These are phyloP conservation scores for Lyophyllum semitale DNA, from an alignment of 768 basidiomycete species.

Conservation along the genomic window DNA sequence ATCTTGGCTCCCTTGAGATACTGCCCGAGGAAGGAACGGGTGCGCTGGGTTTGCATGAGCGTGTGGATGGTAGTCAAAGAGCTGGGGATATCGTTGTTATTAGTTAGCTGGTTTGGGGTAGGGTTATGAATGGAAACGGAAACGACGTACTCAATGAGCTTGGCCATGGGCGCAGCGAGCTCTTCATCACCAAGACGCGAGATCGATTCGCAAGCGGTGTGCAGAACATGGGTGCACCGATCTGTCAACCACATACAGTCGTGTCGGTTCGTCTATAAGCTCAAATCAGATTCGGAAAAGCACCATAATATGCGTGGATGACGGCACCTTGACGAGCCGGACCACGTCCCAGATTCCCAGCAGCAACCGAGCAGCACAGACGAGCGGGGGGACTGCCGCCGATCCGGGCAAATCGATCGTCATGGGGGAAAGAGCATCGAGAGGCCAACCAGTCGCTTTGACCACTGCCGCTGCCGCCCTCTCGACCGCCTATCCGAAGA, in stretches of 20 bases:
- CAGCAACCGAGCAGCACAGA: constrained; percentile 50
- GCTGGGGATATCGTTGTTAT: constrained; percentile 19
- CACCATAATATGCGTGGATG: neutral
- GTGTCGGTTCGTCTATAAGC: constrained; percentile 64
- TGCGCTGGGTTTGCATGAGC: constrained; percentile 59
- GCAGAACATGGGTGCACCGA: constrained; percentile 67
- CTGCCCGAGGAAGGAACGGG: constrained; percentile 74
- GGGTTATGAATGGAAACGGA: too few relatives aligned
- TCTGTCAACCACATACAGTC: constrained; percentile 72
- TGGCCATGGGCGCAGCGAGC: constrained; percentile 49
- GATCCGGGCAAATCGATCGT: constrained; percentile 45
- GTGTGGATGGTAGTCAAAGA: constrained; percentile 44
- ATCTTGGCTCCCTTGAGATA: constrained; percentile 79
- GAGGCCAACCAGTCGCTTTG: too few relatives aligned
- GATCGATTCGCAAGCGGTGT: constrained; percentile 65
- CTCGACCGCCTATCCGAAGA: too few relatives aligned
- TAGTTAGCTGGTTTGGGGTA: neutral
- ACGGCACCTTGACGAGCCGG: constrained; percentile 62
- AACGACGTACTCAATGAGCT: constrained; percentile 52
- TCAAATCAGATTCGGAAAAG: neutral
- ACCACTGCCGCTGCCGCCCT: too few relatives aligned
- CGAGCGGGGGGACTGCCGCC: constrained; percentile 58
- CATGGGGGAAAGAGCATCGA: too few relatives aligned
- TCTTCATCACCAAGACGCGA: constrained; percentile 45
- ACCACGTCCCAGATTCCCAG: constrained; percentile 67